phyloP scores from a whole-genome alignment of 108 stramenopile genomes.

The Skeletonema tropicum region DNA sequence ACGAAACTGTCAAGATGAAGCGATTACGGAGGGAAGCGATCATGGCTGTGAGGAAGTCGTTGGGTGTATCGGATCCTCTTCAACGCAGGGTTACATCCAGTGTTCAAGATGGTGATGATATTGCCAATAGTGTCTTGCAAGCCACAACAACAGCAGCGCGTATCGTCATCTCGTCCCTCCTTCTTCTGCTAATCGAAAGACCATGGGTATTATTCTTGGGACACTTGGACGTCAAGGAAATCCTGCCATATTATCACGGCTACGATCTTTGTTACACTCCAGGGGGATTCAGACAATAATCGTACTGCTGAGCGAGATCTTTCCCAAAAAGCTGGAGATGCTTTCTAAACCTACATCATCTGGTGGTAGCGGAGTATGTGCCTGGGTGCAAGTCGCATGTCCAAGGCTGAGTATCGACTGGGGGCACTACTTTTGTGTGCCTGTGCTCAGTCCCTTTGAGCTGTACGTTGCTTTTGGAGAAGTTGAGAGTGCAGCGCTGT shows the following conservation, averaged over 20 bases:
- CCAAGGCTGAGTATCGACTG: constrained; percentile 97
- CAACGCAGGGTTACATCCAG: not conserved
- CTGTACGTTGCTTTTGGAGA: constrained; percentile 87
- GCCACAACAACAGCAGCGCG: not conserved
- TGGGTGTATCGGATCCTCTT: constrained; percentile 9
- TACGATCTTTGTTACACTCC: constrained; percentile 58
- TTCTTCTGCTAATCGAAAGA: constrained; percentile 18
- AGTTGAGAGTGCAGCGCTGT: constrained; percentile 61
- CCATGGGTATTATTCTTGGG: constrained; percentile 93
- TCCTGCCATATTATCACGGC: constrained; percentile 86
- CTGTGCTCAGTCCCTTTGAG: constrained; percentile 94
- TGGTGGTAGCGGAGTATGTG: constrained; percentile 39
- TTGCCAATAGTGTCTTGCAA: constrained; percentile 29
- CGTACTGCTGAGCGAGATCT: constrained; percentile 92
- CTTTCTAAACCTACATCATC: constrained; percentile 60
- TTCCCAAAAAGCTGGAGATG: constrained; percentile 85
- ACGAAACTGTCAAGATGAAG: constrained; percentile 91
- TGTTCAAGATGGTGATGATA: constrained; percentile 8
- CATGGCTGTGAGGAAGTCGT: constrained; percentile 28
- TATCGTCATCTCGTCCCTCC: not conserved
- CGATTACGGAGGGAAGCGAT: constrained; percentile 71
- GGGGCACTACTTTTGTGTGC: constrained; percentile 87
- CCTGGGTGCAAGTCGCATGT: constrained; percentile 99
- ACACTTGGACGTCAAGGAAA: constrained; percentile 99
- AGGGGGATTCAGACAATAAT: constrained; percentile 69